Base-by-base conservation (phyloP, 768 basidiomycete genomes). In the Boletus subcaerulescens region DNA sequence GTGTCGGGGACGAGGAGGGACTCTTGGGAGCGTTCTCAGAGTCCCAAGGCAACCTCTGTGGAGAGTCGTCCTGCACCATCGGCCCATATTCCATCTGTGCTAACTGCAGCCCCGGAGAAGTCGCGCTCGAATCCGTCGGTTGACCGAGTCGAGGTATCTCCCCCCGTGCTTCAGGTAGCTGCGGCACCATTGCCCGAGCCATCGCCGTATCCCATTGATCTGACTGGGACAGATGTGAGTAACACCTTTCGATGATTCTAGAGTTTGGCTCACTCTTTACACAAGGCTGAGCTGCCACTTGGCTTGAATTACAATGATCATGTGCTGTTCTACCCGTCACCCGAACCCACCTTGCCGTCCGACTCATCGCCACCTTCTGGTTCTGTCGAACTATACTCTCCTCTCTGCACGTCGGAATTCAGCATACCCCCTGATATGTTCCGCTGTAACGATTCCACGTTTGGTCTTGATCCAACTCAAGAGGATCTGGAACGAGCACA, bases 401-500 rank as follows among this genome's bases (percentile, higher is more conserved):
- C 53, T 15, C 20, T 46, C 8, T 45, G 24, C 2, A 11, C 42
- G 17, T 58, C 54, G 5, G 33, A 33, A 32, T 5, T 33, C 35
- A 22, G 26, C 39, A 36, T 59, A 29, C 39, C 45, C 33, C 26
- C 51, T 9, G 60, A 59, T 26, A 13, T 15, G 11, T 55, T 52
- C 45, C 15, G 15, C 31, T 57, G 32, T 22, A 17, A 52, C 15
- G 53, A 53, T 38, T 35, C 48, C 13, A n/a, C n/a, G 11, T 53
- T 52, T 39, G 43, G 50, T 31, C 47, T 47, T 38, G 46, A 54
- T 45, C 36, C 22, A 15, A 42, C 48, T 1, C 59, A 53, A 12
- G 69, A 65, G 2, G 60, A 67, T 22, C 32, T 42, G 33, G 68
- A 71, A n/a, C 60, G 56, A 13, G 63, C 56, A 2, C 67, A 64